These are phyloP conservation scores for Mycena citricolor DNA, from an alignment of 1,284 basidiomycete species.

Conservation along the genomic window DNA sequence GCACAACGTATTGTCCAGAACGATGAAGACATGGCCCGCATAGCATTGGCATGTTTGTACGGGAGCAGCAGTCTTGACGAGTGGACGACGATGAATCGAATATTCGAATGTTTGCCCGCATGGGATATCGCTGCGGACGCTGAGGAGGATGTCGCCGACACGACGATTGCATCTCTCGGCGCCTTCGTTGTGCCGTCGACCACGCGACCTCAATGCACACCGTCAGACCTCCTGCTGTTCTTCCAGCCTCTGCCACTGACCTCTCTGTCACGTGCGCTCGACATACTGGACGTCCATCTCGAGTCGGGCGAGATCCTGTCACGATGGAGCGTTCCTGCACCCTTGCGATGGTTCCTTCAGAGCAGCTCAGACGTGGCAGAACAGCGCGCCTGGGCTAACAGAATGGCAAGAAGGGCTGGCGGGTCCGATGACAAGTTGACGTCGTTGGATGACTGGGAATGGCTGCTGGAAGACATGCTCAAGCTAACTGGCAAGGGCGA, in stretches of 20 bases:
- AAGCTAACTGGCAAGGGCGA: slow-evolving; percentile 73
- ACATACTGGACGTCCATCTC: slow-evolving; percentile 91
- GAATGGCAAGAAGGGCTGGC: slow-evolving; percentile 77
- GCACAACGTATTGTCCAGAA: slow-evolving; percentile 74
- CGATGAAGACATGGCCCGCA: slow-evolving; percentile 80
- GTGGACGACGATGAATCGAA: slow-evolving; percentile 83
- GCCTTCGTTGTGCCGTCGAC: slow-evolving; percentile 78
- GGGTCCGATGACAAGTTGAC: slow-evolving; percentile 54
- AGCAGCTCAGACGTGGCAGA: slow-evolving; percentile 64
- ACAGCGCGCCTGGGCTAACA: slow-evolving; percentile 84
- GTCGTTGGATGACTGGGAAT: slow-evolving; percentile 78
- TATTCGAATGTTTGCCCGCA: slow-evolving; percentile 92
- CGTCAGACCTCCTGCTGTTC: slow-evolving; percentile 79
- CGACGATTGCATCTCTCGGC: slow-evolving; percentile 77
- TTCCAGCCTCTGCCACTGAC: slow-evolving; percentile 74
- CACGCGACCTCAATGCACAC: slow-evolving; percentile 50
- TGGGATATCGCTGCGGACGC: slow-evolving; percentile 71
- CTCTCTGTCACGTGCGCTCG: slow-evolving; percentile 78
- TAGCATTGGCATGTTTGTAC: slow-evolving; percentile 89
- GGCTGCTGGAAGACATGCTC: slow-evolving; percentile 85
- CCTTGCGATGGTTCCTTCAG: slow-evolving; percentile 83
- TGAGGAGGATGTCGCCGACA: slow-evolving; percentile 67
- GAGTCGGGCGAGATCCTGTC: slow-evolving; percentile 89
- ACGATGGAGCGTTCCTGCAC: slow-evolving; percentile 80
- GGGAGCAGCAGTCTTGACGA: slow-evolving; percentile 69